These are phyloP conservation scores for Xylariaceae sp. DNA, from an alignment of 2,329 filamentous ascomycete genomes.

Conservation along the genomic window DNA sequence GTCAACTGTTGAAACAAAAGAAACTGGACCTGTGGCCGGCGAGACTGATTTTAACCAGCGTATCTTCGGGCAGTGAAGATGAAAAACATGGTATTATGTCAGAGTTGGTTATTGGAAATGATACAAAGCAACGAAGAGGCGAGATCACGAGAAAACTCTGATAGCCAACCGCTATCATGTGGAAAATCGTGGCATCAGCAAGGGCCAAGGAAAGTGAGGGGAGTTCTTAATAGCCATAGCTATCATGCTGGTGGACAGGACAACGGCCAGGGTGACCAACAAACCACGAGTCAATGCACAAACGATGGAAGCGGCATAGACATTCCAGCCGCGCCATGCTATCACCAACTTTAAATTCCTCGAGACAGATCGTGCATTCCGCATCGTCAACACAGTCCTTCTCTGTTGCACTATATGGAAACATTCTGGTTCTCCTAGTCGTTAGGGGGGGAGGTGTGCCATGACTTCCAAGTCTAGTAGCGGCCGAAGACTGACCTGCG, in stretches of 20 bases:
- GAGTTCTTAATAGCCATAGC: slow-evolving; percentile 55
- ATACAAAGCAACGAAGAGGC: background rate
- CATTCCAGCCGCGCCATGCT: slow-evolving; percentile 71
- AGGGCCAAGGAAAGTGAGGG: slow-evolving; percentile 6
- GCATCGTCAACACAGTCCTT: slow-evolving; percentile 72
- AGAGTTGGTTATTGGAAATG: background rate
- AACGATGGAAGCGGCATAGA: slow-evolving; percentile 67
- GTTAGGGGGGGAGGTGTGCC: slow-evolving; percentile 42
- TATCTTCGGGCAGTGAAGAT: background rate
- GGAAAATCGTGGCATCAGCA: slow-evolving; percentile 4
- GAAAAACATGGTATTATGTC: background rate
- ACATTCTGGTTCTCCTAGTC: slow-evolving; percentile 63
- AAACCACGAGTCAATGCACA: slow-evolving; percentile 69
- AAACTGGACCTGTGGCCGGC: background rate
- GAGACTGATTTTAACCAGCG: background rate
- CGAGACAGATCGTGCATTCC: slow-evolving; percentile 71
- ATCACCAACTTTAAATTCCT: slow-evolving; percentile 67
- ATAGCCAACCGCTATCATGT: slow-evolving; percentile 1
- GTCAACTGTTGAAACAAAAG: background rate
- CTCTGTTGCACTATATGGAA: slow-evolving; percentile 68
- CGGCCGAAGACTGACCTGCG: slow-evolving; percentile 38
- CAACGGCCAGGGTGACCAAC: slow-evolving; percentile 66
- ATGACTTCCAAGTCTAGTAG: slow-evolving; percentile 24
- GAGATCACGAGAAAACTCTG: background rate
- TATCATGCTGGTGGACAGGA: slow-evolving; percentile 69